These are phyloP conservation scores for Yamadazyma laniorum DNA, from an alignment of 805 yeast species.

Conservation along the genomic window DNA sequence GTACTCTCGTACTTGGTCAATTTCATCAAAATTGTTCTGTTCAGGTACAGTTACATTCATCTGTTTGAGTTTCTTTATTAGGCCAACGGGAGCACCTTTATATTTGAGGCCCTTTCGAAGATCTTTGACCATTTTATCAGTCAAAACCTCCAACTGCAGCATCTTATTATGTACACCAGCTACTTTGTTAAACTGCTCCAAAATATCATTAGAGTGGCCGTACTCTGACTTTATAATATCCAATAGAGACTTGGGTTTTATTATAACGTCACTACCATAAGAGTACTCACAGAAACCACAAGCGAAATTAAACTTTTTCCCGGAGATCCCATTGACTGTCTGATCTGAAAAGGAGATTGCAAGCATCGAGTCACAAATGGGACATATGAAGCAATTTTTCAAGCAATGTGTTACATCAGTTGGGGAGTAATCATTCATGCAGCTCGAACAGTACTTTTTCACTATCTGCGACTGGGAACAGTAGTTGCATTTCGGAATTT, in stretches of 20 bases:
- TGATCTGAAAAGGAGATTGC: constrained; percentile 19
- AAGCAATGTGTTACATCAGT: constrained; percentile 22
- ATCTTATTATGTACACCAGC: constrained; percentile 3
- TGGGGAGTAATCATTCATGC: constrained; percentile 35
- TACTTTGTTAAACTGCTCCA: neutral
- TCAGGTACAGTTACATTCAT: constrained; percentile 4
- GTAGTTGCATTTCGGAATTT: constrained; percentile 23
- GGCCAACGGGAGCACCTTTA: constrained; percentile 8
- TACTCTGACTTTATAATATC: constrained; percentile 19
- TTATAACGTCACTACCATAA: constrained; percentile 35
- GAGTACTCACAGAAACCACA: constrained; percentile 37
- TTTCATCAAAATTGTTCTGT: neutral
- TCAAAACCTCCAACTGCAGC: constrained; percentile 9
- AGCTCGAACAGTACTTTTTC: constrained; percentile 36
- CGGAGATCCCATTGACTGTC: constrained; percentile 14
- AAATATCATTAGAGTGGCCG: neutral
- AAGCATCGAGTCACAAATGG: constrained; percentile 30
- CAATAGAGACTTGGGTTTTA: constrained; percentile 41
- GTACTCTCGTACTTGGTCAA: constrained; percentile 7
- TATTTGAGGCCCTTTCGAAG: constrained; percentile 8
- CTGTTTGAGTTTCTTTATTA: constrained; percentile 6
- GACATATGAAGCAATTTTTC: constrained; percentile 42
- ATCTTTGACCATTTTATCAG: constrained; percentile 9
- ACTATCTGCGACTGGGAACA: constrained; percentile 26
- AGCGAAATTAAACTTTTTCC: constrained; percentile 37